Evolutionary conservation across 208 protist species (phyloP).

Genomic region (Trypanosoma mega): DNA sequence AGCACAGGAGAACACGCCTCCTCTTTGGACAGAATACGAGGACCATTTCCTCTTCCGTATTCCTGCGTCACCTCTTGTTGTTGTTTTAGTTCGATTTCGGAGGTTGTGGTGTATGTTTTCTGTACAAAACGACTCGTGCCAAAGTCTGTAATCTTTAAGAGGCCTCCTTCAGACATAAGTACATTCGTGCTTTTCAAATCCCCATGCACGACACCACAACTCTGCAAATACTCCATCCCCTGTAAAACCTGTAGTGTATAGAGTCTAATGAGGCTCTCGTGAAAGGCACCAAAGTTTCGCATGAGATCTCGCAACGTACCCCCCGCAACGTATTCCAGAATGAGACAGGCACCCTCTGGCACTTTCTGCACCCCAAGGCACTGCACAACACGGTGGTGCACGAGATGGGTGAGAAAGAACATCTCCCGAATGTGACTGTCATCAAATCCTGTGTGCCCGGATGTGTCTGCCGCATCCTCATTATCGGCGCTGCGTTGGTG

Average conservation of each 20-base stretch:
- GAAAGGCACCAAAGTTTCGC: constrained; percentile 74
- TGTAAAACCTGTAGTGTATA: constrained; percentile 87
- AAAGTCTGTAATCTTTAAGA: constrained; percentile 92
- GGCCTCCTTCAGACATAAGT: constrained; percentile 69
- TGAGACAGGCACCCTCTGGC: constrained; percentile 58
- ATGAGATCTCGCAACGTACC: constrained; percentile 85
- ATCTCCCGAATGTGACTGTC: constrained; percentile 61
- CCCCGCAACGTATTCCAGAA: constrained; percentile 91
- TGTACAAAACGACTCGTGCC: constrained; percentile 52
- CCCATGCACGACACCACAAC: constrained; percentile 72
- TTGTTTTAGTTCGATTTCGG: no score
- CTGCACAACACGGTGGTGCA: constrained; percentile 77
- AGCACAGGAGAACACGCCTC: no score
- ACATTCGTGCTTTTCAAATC: constrained; percentile 90
- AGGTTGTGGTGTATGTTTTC: not conserved
- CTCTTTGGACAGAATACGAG: no score
- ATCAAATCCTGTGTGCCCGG: constrained; percentile 3
- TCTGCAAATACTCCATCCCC: constrained; percentile 78
- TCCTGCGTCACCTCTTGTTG: no score
- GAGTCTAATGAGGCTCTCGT: constrained; percentile 82
- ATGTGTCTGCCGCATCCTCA: not conserved
- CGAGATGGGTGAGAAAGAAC: constrained; percentile 65
- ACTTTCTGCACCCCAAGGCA: constrained; percentile 79
- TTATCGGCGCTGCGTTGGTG: no score
- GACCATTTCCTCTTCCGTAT: no score